Evolutionary conservation across 2,329 filamentous ascomycete species (phyloP).

Genomic region (Lecanoromycetidae sp.): DNA sequence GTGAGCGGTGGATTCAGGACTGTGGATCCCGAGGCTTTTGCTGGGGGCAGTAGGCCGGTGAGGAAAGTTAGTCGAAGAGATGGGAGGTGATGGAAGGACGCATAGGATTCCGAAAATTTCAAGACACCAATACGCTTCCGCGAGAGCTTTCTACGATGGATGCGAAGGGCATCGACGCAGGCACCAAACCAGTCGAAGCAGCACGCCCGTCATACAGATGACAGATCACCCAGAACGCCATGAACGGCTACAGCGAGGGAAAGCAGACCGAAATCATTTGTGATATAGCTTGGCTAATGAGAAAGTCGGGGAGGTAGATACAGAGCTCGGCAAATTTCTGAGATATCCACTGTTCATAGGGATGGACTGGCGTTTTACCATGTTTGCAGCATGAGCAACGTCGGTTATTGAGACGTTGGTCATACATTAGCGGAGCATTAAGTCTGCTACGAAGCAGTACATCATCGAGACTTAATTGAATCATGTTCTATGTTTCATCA

Average conservation of each 20-base stretch:
- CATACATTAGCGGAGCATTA: not conserved
- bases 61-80: slow-evolving; percentile 18
- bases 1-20: slow-evolving; percentile 36
- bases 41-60: slow-evolving; percentile 22
- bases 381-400: not conserved
- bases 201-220: too few species aligned
- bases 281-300: slow-evolving; percentile 1
- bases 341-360: slow-evolving; percentile 8
- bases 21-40: slow-evolving; percentile 34
- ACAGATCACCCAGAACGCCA: too few species aligned
- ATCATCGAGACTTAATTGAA: too few species aligned
- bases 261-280: too few species aligned
- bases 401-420: not conserved
- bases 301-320: not conserved
- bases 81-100: not conserved
- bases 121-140: not conserved
- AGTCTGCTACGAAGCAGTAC: not conserved
- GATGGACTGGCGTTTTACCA: not conserved
- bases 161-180: too few species aligned
- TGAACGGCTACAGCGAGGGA: too few species aligned
- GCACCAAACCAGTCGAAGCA: too few species aligned
- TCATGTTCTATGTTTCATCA: too few species aligned
- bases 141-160: too few species aligned
- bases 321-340: not conserved
- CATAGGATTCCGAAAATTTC: not conserved